Evolutionary conservation across 2,329 filamentous ascomycete genomes (phyloP).

Genomic region (Penicillium nordicum): DNA sequence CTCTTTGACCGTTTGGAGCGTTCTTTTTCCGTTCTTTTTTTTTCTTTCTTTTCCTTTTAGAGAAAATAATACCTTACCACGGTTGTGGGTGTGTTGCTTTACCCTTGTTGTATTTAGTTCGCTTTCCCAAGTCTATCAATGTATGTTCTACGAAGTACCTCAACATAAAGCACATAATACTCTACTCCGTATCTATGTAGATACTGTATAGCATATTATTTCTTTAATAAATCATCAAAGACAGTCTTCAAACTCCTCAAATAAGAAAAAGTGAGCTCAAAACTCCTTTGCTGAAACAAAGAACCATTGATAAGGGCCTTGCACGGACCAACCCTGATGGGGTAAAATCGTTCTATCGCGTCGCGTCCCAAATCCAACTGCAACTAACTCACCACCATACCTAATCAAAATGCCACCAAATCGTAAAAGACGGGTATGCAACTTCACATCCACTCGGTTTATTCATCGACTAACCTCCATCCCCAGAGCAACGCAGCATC

Average conservation of each 20-base stretch:
- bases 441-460: not conserved
- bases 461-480: not conserved
- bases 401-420: conserved; percentile 21
- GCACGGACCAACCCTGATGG: conserved; percentile 22
- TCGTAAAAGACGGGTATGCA: conserved; percentile 31
- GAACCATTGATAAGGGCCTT: conserved; percentile 12
- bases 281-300: not conserved
- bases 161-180: not conserved
- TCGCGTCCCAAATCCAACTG: conserved; percentile 16
- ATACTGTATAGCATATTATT: not conserved
- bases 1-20: conserved; percentile 2
- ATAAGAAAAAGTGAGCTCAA: not conserved
- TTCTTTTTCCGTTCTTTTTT: conserved; percentile 1
- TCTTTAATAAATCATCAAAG: not conserved
- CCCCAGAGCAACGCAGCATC: conserved; percentile 1
- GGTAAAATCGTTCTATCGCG: conserved; percentile 22
- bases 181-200: too few species aligned
- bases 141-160: not conserved
- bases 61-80: conserved; percentile 23
- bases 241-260: not conserved
- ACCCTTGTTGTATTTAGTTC: not conserved
- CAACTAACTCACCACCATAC: not conserved
- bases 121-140: not conserved
- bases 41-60: conserved; percentile 12
- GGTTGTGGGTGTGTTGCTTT: not conserved